phyloP scores from a whole-genome alignment of 106 monocot species.

The Dioscorea zingiberensis region DNA sequence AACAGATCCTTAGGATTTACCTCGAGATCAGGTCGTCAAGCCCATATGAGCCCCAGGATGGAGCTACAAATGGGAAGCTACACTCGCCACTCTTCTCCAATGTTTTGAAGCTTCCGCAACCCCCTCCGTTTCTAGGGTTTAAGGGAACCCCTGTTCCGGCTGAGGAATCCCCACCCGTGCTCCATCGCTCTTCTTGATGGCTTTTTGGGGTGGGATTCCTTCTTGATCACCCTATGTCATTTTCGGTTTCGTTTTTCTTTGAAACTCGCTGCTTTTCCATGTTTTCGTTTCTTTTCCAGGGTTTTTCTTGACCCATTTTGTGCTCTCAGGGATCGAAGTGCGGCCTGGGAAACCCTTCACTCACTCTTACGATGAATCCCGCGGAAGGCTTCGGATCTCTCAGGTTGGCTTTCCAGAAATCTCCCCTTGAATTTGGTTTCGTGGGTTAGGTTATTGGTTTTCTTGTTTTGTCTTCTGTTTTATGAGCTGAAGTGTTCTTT shows the following conservation, averaged over 20 bases:
- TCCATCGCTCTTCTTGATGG: slow-evolving; percentile 18
- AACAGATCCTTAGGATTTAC: too few species aligned
- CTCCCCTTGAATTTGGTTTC: background rate
- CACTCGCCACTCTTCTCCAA: background rate
- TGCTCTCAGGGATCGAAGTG: slow-evolving; percentile 60
- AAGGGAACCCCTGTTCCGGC: background rate
- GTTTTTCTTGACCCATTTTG: background rate
- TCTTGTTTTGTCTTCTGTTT: too few species aligned
- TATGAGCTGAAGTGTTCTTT: too few species aligned
- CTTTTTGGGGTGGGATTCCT: slow-evolving; percentile 59
- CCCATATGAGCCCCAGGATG: too few species aligned
- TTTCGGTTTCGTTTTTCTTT: background rate
- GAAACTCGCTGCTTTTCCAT: background rate
- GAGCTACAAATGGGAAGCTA: too few species aligned
- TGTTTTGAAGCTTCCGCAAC: too few species aligned
- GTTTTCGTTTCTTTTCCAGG: background rate
- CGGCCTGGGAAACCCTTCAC: slow-evolving; percentile 75
- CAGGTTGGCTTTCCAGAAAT: slow-evolving; percentile 31
- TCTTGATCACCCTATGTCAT: background rate
- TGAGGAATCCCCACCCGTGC: background rate
- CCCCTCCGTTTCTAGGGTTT: slow-evolving; percentile 1
- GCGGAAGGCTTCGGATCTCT: slow-evolving; percentile 70
- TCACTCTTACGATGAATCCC: slow-evolving; percentile 31
- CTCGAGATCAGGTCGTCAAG: too few species aligned
- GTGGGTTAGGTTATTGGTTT: background rate